These are phyloP conservation scores for Verticillium isaacii DNA, from an alignment of 2,329 filamentous ascomycete species.

Conservation along the genomic window DNA sequence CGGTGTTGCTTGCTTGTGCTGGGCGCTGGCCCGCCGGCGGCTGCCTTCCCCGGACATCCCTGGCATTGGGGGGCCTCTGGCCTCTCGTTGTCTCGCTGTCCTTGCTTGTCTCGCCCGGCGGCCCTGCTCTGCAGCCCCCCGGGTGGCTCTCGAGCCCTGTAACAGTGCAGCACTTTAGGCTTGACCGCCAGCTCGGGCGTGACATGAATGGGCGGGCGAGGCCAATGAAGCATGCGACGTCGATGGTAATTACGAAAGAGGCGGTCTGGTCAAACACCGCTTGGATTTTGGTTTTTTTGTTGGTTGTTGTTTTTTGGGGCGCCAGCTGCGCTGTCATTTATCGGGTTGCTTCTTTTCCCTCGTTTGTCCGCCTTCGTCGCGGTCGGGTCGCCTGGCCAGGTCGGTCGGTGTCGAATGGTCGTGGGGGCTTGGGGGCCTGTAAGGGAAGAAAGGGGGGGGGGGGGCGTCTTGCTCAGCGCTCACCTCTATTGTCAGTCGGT, in stretches of 20 bases:
- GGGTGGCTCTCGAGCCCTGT: neutral
- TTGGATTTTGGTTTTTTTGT: neutral
- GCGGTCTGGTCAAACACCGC: constrained; percentile 1
- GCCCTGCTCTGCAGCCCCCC: neutral
- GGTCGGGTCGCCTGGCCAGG: neutral
- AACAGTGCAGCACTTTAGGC: neutral
- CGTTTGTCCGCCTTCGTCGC: neutral
- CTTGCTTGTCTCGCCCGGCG: neutral
- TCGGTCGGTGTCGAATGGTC: neutral
- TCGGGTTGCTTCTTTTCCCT: neutral
- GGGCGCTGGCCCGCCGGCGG: neutral
- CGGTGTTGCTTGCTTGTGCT: neutral
- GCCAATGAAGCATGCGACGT: neutral
- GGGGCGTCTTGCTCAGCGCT: too few relatives aligned
- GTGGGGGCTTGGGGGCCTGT: neutral
- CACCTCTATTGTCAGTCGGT: neutral
- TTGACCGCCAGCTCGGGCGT: neutral
- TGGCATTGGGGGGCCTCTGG: neutral
- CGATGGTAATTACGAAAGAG: neutral
- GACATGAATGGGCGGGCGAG: neutral
- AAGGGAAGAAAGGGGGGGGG: too few relatives aligned
- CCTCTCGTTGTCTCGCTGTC: too few relatives aligned
- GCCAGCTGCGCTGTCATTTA: neutral
- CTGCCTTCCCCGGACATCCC: neutral
- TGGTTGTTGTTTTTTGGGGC: neutral